Conservation (phyloP, 176 grass and related monocot species). For the Eragrostis nindensis region DNA sequence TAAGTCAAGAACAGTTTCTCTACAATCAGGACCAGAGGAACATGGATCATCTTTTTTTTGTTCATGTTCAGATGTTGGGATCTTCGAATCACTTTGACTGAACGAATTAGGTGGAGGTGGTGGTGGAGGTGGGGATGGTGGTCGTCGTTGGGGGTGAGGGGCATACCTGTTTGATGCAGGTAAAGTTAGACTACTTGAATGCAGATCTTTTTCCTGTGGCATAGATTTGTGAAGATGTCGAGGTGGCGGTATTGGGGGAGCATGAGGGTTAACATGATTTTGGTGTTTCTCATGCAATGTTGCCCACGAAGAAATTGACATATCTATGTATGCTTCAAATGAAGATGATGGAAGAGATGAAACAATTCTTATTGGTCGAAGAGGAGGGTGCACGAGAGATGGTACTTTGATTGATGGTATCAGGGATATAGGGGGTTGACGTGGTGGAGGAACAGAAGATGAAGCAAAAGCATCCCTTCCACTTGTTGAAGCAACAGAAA, state of each 20-base stretch:
- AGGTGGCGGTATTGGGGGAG: constrained; percentile 21
- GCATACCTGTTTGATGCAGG: constrained; percentile 26
- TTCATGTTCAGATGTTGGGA: constrained; percentile 23
- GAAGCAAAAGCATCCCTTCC: constrained; percentile 30
- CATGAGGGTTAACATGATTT: constrained; percentile 21
- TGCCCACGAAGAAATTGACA: constrained; percentile 40
- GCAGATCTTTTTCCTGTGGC: constrained; percentile 26
- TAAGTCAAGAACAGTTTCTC: constrained; percentile 37
- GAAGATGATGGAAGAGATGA: constrained; percentile 41
- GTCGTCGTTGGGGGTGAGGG: constrained; percentile 30
- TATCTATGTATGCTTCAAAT: constrained; percentile 45
- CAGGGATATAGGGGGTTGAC: constrained; percentile 4
- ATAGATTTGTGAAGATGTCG: constrained; percentile 14
- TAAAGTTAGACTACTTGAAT: constrained; percentile 36
- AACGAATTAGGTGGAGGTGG: constrained; percentile 12
- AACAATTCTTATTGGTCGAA: constrained; percentile 42
- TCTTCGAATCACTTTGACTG: constrained; percentile 27
- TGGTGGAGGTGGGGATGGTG: too few relatives aligned
- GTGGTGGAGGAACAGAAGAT: constrained; percentile 25
- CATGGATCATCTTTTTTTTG: constrained; percentile 26
- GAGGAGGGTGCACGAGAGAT: constrained; percentile 41
- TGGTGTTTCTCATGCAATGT: constrained; percentile 32
- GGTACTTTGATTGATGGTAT: constrained; percentile 24
- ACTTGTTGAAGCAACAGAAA: constrained; percentile 31
- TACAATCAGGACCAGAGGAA: constrained; percentile 33